Evolutionary conservation across 371 early-diverging fungal genomes (phyloP).

Genomic region (Mortierella sp.): DNA sequence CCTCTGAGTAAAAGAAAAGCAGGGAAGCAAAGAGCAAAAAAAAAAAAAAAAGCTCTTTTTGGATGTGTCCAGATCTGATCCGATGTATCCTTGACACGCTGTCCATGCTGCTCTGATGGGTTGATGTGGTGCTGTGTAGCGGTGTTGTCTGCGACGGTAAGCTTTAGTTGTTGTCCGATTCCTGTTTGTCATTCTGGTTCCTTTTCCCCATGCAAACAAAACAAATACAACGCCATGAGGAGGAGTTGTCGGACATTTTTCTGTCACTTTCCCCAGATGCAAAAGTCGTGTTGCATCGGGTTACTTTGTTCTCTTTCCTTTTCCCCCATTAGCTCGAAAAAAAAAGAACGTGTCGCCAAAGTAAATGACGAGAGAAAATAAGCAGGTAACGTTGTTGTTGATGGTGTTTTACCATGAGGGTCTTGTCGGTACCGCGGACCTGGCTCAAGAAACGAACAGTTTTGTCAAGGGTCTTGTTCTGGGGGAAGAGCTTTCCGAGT

Average conservation of each 20-base stretch:
- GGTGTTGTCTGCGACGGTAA: background rate
- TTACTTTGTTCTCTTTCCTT: background rate
- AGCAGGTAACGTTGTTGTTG: background rate
- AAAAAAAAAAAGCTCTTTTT: background rate
- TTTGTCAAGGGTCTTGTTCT: slow-evolving; percentile 69
- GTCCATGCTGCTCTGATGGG: background rate
- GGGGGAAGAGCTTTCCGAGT: slow-evolving; percentile 54
- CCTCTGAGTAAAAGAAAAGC: background rate
- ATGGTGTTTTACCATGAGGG: slow-evolving; percentile 84
- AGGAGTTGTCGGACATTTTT: background rate
- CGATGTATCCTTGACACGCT: background rate
- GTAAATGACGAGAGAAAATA: too few species aligned
- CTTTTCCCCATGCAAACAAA: background rate
- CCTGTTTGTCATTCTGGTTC: background rate
- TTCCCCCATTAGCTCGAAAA: background rate
- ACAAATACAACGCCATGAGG: background rate
- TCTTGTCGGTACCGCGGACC: slow-evolving; percentile 94
- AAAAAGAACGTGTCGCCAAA: too few species aligned
- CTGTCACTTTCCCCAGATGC: background rate
- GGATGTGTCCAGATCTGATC: background rate
- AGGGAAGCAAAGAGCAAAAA: background rate
- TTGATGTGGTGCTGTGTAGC: background rate
- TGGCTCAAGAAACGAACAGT: slow-evolving; percentile 81
- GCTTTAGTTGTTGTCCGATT: background rate
- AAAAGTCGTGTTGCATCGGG: background rate